Percentiles rank a stretch among this genome's conserved stretches.
phyloP scores from a whole-genome alignment of 352 stramenopile genomes.

The Phytopythium vexans region DNA sequence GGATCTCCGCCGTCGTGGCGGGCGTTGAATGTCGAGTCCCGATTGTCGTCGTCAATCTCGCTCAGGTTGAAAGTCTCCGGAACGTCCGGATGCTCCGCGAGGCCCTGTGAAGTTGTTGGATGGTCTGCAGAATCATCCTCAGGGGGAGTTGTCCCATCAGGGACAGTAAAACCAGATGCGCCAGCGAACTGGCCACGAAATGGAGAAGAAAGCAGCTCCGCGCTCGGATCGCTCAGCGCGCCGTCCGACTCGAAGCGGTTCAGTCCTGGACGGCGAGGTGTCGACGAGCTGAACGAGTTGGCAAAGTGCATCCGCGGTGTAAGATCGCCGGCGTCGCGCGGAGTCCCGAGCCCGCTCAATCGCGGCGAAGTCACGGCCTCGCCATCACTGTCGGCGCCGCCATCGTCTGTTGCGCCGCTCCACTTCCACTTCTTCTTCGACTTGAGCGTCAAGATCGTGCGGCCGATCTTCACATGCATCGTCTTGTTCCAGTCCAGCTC shows the following conservation, averaged over 20 bases:
- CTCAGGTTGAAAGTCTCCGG: slow-evolving; percentile 5
- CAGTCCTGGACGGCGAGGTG: slow-evolving; percentile 14
- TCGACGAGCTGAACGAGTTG: slow-evolving; percentile 12
- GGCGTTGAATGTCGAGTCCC: neutral
- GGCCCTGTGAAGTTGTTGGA: neutral
- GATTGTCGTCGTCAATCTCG: slow-evolving; percentile 4
- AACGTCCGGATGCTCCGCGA: neutral
- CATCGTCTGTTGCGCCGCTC: slow-evolving; percentile 33
- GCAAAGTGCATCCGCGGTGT: slow-evolving; percentile 5
- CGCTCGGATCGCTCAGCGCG: slow-evolving; percentile 40
- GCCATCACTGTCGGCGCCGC: slow-evolving; percentile 34
- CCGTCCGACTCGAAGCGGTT: slow-evolving; percentile 36
- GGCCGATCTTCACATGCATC: slow-evolving; percentile 81
- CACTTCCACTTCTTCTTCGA: slow-evolving; percentile 86
- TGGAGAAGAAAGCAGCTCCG: slow-evolving; percentile 31
- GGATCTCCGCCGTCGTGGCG: neutral
- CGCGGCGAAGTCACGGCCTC: slow-evolving; percentile 22
- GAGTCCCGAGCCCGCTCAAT: slow-evolving; percentile 9
- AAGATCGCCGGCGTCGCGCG: slow-evolving; percentile 10
- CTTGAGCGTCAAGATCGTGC: slow-evolving; percentile 80
- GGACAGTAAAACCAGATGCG: neutral
- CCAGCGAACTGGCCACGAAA: slow-evolving; percentile 6
- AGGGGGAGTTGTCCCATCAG: neutral
- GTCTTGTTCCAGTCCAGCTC: slow-evolving; percentile 84
- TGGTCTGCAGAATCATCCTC: neutral